Percentiles rank a stretch among this genome's conserved stretches.
These are phyloP conservation scores for Xylaria digitata DNA, from an alignment of 2,329 filamentous ascomycete species.

Conservation along the genomic window DNA sequence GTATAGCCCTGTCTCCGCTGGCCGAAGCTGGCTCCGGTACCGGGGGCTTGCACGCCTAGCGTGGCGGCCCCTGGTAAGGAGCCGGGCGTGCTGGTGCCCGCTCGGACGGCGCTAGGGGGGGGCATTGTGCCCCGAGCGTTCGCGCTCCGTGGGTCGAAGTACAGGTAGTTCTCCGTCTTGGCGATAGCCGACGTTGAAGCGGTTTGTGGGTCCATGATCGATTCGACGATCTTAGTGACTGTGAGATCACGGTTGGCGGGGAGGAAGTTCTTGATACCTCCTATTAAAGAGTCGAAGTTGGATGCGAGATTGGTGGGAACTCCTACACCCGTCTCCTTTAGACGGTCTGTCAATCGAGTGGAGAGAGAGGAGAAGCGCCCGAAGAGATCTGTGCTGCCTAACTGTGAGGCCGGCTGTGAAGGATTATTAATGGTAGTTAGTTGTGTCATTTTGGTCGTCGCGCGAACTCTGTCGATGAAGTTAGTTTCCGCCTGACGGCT, in stretches of 20 bases:
- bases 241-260: constrained; percentile 95
- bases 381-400: constrained; percentile 81
- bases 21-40: constrained; percentile 86
- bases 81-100: constrained; percentile 53
- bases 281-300: constrained; percentile 94
- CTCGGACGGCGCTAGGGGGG: constrained; percentile 73
- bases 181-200: constrained; percentile 92
- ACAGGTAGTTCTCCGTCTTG: constrained; percentile 96
- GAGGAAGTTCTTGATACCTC: constrained; percentile 98
- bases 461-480: constrained; percentile 73
- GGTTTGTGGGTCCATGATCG: constrained; percentile 93
- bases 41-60: constrained; percentile 62
- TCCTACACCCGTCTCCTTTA: constrained; percentile 88
- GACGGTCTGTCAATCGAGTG: constrained; percentile 89
- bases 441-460: constrained; percentile 98
- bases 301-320: constrained; percentile 72
- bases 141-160: constrained; percentile 94
- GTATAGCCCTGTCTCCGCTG: constrained; percentile 89
- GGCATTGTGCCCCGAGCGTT: constrained; percentile 94
- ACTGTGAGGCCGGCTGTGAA: constrained; percentile 69
- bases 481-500: constrained; percentile 42
- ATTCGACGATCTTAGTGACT: constrained; percentile 97
- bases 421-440: constrained; percentile 89
- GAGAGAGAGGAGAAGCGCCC: constrained; percentile 93
- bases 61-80: constrained; percentile 59